Percentiles rank a stretch among this genome's conserved stretches.
Evolutionary conservation across 176 grass and related monocot genomes (phyloP).

Genomic region (Oryza nivara): DNA sequence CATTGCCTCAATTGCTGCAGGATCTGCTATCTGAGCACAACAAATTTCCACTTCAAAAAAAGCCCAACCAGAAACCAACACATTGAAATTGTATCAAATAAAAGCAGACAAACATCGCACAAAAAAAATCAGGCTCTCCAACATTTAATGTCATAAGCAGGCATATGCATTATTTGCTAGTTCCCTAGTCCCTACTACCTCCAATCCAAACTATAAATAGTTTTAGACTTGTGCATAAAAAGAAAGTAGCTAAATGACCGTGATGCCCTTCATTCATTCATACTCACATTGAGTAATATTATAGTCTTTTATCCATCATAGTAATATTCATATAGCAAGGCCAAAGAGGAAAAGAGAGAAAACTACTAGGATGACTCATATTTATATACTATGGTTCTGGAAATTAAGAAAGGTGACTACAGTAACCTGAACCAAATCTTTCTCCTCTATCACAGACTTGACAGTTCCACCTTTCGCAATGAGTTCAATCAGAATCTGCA

Average conservation of each 20-base stretch:
- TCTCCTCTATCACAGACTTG: constrained; percentile 80
- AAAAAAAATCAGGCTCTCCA: not conserved
- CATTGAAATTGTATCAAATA: constrained; percentile 13
- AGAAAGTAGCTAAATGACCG: not conserved
- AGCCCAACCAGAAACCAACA: constrained; percentile 29
- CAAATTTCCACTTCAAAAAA: not conserved
- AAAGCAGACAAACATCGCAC: not conserved
- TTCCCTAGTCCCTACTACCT: not conserved
- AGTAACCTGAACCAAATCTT: constrained; percentile 92
- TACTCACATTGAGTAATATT: no score
- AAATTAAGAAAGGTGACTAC: constrained; percentile 27
- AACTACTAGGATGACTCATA: no score
- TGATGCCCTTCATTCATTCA: no score
- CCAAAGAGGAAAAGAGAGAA: no score
- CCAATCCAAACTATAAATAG: no score
- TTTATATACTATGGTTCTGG: not conserved
- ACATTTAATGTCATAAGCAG: not conserved
- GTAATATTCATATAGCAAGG: no score
- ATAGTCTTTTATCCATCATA: no score
- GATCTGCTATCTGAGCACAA: constrained; percentile 71
- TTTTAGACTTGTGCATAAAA: not conserved
- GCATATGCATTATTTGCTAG: not conserved
- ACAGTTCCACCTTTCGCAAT: constrained; percentile 85
- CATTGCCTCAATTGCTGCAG: constrained; percentile 76
- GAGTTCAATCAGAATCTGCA: constrained; percentile 80